Conservation (phyloP, 352 stramenopile species). For the Pythium guiyangense region DNA sequence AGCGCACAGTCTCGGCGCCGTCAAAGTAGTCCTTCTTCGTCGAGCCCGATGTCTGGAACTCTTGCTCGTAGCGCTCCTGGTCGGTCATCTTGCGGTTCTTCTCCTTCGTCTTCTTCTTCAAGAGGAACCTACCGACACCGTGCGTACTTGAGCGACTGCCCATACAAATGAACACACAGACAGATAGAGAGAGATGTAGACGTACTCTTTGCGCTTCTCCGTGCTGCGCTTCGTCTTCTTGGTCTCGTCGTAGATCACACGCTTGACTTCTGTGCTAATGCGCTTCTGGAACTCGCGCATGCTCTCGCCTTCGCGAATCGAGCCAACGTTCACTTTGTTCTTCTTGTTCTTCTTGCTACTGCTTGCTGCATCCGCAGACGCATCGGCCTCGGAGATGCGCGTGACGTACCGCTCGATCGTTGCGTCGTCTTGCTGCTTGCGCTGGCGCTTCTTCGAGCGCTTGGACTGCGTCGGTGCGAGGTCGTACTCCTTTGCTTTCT, state of each 20-base stretch:
- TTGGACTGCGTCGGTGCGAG: constrained; percentile 67
- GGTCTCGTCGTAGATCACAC: constrained; percentile 79
- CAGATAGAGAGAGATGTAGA: neutral
- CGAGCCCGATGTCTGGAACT: constrained; percentile 63
- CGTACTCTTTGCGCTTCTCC: constrained; percentile 69
- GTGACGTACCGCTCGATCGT: constrained; percentile 66
- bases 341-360: constrained; percentile 34
- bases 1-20: constrained; percentile 49
- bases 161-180: constrained; percentile 7
- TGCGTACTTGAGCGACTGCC: neutral
- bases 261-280: constrained; percentile 81
- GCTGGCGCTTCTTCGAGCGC: constrained; percentile 75
- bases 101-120: constrained; percentile 77
- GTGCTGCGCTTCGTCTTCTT: constrained; percentile 69
- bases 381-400: constrained; percentile 24
- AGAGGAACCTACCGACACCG: constrained; percentile 32
- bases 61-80: constrained; percentile 71
- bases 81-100: constrained; percentile 74
- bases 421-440: constrained; percentile 53
- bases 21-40: constrained; percentile 77
- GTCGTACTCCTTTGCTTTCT: constrained; percentile 68
- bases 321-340: constrained; percentile 45
- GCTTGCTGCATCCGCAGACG: constrained; percentile 12
- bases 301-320: constrained; percentile 61
- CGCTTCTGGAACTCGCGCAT: constrained; percentile 86